phyloP scores from a whole-genome alignment of 2,329 filamentous ascomycete species.

The Hymenoscyphus repandus region DNA sequence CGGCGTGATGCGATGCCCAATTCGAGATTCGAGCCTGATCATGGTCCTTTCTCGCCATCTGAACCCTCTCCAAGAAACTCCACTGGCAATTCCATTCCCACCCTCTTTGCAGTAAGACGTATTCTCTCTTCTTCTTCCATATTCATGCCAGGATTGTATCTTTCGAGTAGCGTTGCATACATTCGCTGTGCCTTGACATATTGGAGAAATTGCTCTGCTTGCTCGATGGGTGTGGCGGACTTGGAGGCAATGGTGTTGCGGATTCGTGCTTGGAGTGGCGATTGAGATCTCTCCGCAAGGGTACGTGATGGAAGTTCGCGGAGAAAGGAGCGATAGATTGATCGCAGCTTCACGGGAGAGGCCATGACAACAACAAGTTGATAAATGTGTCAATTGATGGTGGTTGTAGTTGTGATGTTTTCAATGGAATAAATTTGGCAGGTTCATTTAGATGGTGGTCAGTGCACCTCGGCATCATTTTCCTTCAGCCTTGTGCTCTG shows the following conservation, averaged over 20 bases:
- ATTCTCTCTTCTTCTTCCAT: constrained; percentile 84
- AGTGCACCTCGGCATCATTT: not conserved
- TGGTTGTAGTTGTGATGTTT: not conserved
- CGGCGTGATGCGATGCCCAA: not conserved
- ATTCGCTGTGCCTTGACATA: constrained; percentile 82
- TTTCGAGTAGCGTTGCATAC: constrained; percentile 76
- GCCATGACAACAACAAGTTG: constrained; percentile 19
- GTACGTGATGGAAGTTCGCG: constrained; percentile 78
- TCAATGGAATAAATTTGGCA: not conserved
- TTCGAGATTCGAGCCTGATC: not conserved
- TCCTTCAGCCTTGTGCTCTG: constrained; percentile 1
- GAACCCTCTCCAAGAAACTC: constrained; percentile 38
- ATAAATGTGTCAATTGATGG: not conserved
- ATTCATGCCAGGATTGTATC: constrained; percentile 89
- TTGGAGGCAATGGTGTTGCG: constrained; percentile 53
- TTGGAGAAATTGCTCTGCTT: constrained; percentile 72
- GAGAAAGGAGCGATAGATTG: constrained; percentile 82
- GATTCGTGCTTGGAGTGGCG: constrained; percentile 65
- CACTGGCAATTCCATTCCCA: constrained; percentile 82
- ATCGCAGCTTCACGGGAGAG: constrained; percentile 52
- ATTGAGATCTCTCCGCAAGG: constrained; percentile 46
- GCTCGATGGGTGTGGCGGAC: constrained; percentile 32
- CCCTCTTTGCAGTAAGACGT: constrained; percentile 74
- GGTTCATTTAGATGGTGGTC: not conserved
- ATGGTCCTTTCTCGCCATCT: not conserved